Base-by-base conservation (phyloP, 2,329 filamentous ascomycete species). In the Penicillium sp. region DNA sequence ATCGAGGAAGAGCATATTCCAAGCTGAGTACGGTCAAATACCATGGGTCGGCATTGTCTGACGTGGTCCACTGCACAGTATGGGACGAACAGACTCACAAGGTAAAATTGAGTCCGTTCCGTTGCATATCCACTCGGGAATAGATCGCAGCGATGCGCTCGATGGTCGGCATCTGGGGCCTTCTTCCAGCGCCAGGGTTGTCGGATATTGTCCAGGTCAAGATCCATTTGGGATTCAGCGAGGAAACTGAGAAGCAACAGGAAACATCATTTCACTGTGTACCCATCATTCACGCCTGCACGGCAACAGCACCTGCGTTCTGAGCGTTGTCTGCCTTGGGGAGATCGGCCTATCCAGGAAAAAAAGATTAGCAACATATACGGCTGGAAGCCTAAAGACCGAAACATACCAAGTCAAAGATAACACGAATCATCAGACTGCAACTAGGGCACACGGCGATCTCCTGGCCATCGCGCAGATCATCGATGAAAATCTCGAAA, bases 391-490 rank as follows among this genome's bases (percentile, higher is more conserved):
- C 3, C 20, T 9, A 3, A 4, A 10, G 3, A 11, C 16, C 4
- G 4, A 34, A 10, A 64, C 84, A 60, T 69, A 93, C 89, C 64
- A 81, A 69, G 56, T 97, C 93, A 60, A 89, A 98, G 38, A 98
- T 94, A 11, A 98, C 90, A 48, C 85, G 75, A 47, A 98, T 95
- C 89, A 95, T 95, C 60, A 98, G 74, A 69, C 90, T 96, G 71
- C 93, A 98, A 67, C 90, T 96, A 18, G 93, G 93, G 63, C 93
- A 98, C 9, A 97, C 87, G n/a, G 87, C 93, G 64, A 98, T 89
- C 59, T 97, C 90, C 67, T 91, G 83, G 53, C 88, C 87, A 64
- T 97, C 90, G 47, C 84, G 80, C 60, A 98, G 75, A 68, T 97
- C 90, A 45, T 78, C 81, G 46, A 97, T 81, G 16, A 80, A 80